Evolutionary conservation across 2,329 filamentous ascomycete genomes (phyloP).

Genomic region (Hypoxylon rubiginosum): DNA sequence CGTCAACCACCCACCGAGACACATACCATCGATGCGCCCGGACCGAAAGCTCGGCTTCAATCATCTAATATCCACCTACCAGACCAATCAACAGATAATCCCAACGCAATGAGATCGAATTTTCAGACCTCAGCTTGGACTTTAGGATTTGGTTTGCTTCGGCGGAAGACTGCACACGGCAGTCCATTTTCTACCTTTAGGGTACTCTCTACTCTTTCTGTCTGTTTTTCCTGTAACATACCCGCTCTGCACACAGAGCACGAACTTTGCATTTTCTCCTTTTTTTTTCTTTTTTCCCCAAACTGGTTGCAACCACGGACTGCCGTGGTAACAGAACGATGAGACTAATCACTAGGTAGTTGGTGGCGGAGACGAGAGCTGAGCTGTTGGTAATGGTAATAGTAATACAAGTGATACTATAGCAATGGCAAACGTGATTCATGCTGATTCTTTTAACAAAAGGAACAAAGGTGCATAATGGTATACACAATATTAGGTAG

Average conservation of each 20-base stretch:
- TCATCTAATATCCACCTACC: not conserved
- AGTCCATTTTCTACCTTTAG: not conserved
- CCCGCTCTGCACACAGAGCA: not conserved
- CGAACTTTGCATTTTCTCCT: not conserved
- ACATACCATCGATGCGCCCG: constrained; percentile 22
- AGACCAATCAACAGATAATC: not conserved
- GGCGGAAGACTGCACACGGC: not conserved
- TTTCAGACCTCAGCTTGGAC: not conserved
- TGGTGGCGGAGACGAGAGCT: not conserved
- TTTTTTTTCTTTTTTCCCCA: not conserved
- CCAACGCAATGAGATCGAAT: not conserved
- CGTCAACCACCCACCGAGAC: constrained; percentile 29
- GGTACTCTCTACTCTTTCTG: not conserved
- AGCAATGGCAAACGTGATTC: not conserved
- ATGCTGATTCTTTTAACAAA: constrained; percentile 17
- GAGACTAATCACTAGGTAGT: not conserved
- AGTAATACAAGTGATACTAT: not conserved
- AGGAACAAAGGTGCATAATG: constrained; percentile 15
- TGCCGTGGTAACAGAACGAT: not conserved
- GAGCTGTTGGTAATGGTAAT: not conserved
- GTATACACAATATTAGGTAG: constrained; percentile 29
- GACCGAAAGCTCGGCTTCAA: constrained; percentile 15
- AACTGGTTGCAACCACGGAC: not conserved
- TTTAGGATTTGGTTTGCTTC: not conserved
- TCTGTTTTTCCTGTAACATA: not conserved